phyloP scores from a whole-genome alignment of 495 filamentous ascomycete genomes.

The Aspergillus sparsus region DNA sequence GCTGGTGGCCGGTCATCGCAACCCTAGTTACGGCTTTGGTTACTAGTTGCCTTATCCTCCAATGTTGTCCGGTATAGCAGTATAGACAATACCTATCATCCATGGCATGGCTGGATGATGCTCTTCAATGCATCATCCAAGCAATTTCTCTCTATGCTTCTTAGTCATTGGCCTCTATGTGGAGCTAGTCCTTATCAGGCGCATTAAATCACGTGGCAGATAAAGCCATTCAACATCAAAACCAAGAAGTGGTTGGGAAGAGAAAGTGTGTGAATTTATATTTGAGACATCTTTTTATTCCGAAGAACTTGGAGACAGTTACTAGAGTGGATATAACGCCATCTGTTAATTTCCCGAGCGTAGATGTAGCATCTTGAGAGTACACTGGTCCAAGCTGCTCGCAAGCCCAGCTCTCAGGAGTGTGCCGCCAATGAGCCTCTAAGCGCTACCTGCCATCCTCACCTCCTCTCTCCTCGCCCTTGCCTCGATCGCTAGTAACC shows the following conservation, averaged over 20 bases:
- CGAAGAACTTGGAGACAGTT: background rate
- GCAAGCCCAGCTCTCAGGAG: slow-evolving; percentile 10
- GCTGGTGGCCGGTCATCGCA: no score
- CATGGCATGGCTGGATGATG: no score
- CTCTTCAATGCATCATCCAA: no score
- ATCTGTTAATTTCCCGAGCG: background rate
- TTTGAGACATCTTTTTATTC: background rate
- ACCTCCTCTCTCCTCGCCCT: slow-evolving; percentile 25
- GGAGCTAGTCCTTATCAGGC: slow-evolving; percentile 7
- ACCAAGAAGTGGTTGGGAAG: background rate
- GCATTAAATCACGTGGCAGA: background rate
- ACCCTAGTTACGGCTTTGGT: no score
- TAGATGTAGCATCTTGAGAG: slow-evolving; percentile 8
- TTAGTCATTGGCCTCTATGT: background rate
- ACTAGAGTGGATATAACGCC: background rate
- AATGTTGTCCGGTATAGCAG: no score
- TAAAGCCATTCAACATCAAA: background rate
- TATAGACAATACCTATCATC: no score
- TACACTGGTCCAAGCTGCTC: slow-evolving; percentile 2
- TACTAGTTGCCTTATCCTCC: no score
- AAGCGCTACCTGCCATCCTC: slow-evolving; percentile 27
- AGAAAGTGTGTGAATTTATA: background rate
- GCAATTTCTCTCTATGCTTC: background rate
- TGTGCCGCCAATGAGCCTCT: slow-evolving; percentile 15
- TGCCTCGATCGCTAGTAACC: slow-evolving; percentile 18